phyloP scores from a whole-genome alignment of 192 early-diverging fungal species.

The Entomortierella chlamydospora region DNA sequence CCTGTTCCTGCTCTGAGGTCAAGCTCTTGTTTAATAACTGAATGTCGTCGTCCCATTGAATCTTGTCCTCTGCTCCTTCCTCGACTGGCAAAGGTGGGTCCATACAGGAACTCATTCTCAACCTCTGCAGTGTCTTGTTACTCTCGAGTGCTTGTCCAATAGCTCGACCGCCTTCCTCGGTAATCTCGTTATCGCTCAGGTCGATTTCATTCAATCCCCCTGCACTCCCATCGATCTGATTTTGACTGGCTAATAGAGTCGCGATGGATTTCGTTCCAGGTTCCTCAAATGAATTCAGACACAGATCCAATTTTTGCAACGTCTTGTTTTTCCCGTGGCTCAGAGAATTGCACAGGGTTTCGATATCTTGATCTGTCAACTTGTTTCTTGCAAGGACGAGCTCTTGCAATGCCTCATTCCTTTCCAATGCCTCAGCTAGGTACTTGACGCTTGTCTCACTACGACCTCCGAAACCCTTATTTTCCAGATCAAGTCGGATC shows the following conservation, averaged over 20 bases:
- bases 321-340: conserved; percentile 1
- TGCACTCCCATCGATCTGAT: background rate
- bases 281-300: conserved; percentile 52
- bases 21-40: conserved; percentile 17
- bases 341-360: conserved; percentile 26
- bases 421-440: conserved; percentile 24
- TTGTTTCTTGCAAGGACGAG: conserved; percentile 60
- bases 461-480: conserved; percentile 57
- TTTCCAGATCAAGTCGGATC: conserved; percentile 62
- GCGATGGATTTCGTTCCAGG: conserved; percentile 45
- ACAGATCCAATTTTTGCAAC: conserved; percentile 52
- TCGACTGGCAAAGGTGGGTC: conserved; percentile 50
- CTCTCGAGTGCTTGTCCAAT: conserved; percentile 49
- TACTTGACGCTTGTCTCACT: conserved; percentile 8
- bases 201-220: conserved; percentile 53
- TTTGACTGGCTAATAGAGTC: conserved; percentile 14
- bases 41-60: conserved; percentile 29
- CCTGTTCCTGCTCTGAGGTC: conserved; percentile 29
- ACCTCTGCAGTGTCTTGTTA: conserved; percentile 37
- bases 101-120: conserved; percentile 54
- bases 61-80: conserved; percentile 30
- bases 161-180: conserved; percentile 50
- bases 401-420: conserved; percentile 40
- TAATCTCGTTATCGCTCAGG: conserved; percentile 60
- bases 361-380: conserved; percentile 53